Conservation (phyloP, 139 green algal genomes). For the Auxenochlorella protothecoides region DNA sequence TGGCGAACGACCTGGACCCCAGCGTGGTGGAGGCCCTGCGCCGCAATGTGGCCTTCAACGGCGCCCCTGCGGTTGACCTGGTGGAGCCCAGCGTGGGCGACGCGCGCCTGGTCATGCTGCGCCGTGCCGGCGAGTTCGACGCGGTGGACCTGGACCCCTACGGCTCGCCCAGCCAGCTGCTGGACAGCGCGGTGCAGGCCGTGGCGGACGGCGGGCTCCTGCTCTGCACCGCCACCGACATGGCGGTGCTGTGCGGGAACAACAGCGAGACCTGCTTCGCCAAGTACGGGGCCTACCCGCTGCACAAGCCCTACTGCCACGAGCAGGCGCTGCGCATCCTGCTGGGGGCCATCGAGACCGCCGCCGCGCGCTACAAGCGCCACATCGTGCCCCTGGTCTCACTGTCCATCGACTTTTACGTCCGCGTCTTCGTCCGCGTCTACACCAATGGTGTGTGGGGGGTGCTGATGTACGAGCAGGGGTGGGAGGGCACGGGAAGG, state of each 20-base stretch:
- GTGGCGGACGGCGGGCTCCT: constrained; percentile 89
- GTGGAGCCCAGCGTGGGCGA: constrained; percentile 58
- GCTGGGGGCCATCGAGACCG: constrained; percentile 70
- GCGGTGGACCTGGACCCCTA: constrained; percentile 96
- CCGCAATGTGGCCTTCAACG: constrained; percentile 75
- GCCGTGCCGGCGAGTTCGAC: constrained; percentile 57
- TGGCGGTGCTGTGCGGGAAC: constrained; percentile 96
- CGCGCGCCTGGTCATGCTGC: constrained; percentile 75
- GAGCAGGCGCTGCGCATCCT: constrained; percentile 91
- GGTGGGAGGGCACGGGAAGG: too few relatives aligned
- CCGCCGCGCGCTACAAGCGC: constrained; percentile 72
- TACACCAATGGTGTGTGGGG: constrained; percentile 47
- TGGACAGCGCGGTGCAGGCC: constrained; percentile 78
- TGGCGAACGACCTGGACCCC: constrained; percentile 81
- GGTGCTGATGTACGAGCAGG: too few relatives aligned
- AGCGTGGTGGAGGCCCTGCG: constrained; percentile 56
- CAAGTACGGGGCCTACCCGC: constrained; percentile 89
- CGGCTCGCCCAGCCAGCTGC: constrained; percentile 76
- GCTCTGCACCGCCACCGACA: constrained; percentile 92
- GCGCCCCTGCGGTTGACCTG: constrained; percentile 23
- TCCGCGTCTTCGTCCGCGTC: constrained; percentile 88
- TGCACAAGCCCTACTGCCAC: constrained; percentile 88
- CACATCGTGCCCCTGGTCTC: constrained; percentile 86
- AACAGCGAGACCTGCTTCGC: constrained; percentile 82
- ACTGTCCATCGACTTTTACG: constrained; percentile 93